Evolutionary conservation across 495 filamentous ascomycete species (phyloP).

Genomic region (Aspergillus ellipticus): DNA sequence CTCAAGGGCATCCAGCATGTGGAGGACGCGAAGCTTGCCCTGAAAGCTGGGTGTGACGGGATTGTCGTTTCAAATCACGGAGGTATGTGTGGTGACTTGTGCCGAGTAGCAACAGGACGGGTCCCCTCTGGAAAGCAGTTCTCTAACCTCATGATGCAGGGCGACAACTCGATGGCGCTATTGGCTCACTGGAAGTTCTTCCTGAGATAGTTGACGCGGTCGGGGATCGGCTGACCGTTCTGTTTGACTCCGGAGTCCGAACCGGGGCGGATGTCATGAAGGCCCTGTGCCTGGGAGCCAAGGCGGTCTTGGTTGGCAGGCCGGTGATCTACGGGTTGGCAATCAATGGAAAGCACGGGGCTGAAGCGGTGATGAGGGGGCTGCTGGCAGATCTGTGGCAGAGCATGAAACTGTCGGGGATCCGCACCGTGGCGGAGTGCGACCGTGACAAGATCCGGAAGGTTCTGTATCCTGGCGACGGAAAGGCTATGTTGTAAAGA

Average conservation of each 20-base stretch:
- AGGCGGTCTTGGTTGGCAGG: conserved; percentile 81
- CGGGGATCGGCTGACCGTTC: conserved; percentile 51
- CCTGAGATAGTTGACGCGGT: conserved; percentile 60
- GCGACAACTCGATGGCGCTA: conserved; percentile 63
- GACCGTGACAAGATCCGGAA: conserved; percentile 47
- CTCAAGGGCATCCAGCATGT: conserved; percentile 49
- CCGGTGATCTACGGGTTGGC: conserved; percentile 84
- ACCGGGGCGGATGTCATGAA: conserved; percentile 69
- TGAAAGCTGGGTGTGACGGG: conserved; percentile 48
- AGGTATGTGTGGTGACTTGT: conserved; percentile 22
- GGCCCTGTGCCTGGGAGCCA: conserved; percentile 82
- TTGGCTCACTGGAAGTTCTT: conserved; percentile 60
- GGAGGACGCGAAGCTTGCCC: conserved; percentile 46
- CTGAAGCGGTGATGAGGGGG: conserved; percentile 52
- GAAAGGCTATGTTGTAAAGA: conserved; percentile 39
- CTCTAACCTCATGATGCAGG: conserved; percentile 28
- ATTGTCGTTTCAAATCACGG: conserved; percentile 56
- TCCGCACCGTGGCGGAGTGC: conserved; percentile 50
- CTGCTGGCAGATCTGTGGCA: conserved; percentile 60
- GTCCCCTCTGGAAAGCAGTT: too few relatives aligned
- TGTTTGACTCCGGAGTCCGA: conserved; percentile 64
- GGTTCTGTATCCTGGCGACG: conserved; percentile 52
- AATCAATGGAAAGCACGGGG: conserved; percentile 54
- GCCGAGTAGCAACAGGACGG: background rate
- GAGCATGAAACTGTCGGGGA: conserved; percentile 56